phyloP scores from a whole-genome alignment of 495 filamentous ascomycete genomes.

The Patellaria atrata region DNA sequence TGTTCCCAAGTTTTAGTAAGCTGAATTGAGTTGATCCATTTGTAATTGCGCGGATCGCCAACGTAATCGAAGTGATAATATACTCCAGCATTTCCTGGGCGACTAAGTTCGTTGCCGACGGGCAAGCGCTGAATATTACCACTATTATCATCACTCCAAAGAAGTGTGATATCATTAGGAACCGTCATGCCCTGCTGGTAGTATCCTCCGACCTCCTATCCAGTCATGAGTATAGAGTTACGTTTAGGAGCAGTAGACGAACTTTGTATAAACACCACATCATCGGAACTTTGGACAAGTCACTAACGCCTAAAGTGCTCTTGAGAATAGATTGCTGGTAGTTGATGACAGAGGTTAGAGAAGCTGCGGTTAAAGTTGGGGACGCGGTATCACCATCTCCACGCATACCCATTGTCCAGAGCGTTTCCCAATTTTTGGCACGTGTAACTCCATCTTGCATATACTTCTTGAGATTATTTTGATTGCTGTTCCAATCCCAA shows the following conservation, averaged over 20 bases:
- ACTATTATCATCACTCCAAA: slow-evolving; percentile 13
- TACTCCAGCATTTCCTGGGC: slow-evolving; percentile 10
- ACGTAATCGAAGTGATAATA: slow-evolving; percentile 17
- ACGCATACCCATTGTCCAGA: slow-evolving; percentile 11
- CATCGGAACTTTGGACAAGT: slow-evolving; percentile 50
- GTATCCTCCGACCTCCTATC: slow-evolving; percentile 12
- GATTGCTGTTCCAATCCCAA: slow-evolving; percentile 12
- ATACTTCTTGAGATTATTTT: slow-evolving; percentile 10
- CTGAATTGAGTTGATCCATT: slow-evolving; percentile 12
- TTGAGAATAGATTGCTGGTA: no score
- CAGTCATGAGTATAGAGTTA: no score
- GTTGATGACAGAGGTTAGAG: no score
- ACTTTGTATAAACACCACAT: slow-evolving; percentile 43
- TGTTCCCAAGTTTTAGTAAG: slow-evolving; percentile 8
- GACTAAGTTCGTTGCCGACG: slow-evolving; percentile 7
- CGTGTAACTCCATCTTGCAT: slow-evolving; percentile 10
- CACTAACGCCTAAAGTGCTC: no score
- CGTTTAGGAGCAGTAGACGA: no score
- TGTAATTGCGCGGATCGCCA: slow-evolving; percentile 10
- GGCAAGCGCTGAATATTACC: slow-evolving; percentile 11
- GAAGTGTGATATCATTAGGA: slow-evolving; percentile 12
- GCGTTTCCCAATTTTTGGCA: slow-evolving; percentile 5
- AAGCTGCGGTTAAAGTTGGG: no score
- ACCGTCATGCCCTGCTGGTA: slow-evolving; percentile 9
- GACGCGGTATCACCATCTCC: slow-evolving; percentile 5